Evolutionary conservation across 1,284 basidiomycete species (phyloP).

Genomic region (Ceratobasidium theobromae): DNA sequence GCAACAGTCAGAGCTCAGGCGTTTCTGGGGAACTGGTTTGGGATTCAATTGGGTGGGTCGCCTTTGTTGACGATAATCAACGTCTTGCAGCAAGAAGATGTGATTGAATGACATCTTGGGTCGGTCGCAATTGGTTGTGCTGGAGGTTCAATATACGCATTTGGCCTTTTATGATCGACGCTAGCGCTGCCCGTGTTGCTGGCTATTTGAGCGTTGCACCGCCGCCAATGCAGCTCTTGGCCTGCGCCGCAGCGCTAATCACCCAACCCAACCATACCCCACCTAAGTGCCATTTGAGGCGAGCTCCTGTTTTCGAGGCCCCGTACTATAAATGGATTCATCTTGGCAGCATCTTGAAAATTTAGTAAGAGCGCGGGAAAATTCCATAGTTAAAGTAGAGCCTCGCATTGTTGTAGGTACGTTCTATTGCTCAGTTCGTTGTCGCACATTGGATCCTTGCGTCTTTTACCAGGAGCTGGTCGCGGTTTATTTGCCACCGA

Average conservation of each 20-base stretch:
- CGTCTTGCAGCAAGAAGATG: conserved; percentile 8
- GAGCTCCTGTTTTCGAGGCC: too few relatives aligned
- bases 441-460: not conserved
- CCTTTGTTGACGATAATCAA: conserved; percentile 9
- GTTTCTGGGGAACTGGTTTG: conserved; percentile 12
- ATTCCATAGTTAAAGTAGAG: conserved; percentile 10
- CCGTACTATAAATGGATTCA: conserved; percentile 23
- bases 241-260: too few relatives aligned
- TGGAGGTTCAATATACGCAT: not conserved
- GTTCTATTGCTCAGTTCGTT: not conserved
- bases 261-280: too few relatives aligned
- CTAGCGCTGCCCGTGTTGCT: not conserved
- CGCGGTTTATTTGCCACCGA: conserved; percentile 65
- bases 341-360: conserved; percentile 5
- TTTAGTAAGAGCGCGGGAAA: not conserved
- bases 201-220: not conserved
- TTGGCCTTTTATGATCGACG: not conserved
- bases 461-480: conserved; percentile 55
- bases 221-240: too few relatives aligned
- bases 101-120: conserved; percentile 14
- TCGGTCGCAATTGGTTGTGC: not conserved
- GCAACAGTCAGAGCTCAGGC: conserved; percentile 23
- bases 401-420: conserved; percentile 1
- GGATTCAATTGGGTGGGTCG: not conserved
- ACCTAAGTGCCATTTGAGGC: too few relatives aligned